Evolutionary conservation across 1,284 basidiomycete species (phyloP), one percentile per base, ranked within the genome.

Genomic region (Apiotrichum mycotoxinovorans): DNA sequence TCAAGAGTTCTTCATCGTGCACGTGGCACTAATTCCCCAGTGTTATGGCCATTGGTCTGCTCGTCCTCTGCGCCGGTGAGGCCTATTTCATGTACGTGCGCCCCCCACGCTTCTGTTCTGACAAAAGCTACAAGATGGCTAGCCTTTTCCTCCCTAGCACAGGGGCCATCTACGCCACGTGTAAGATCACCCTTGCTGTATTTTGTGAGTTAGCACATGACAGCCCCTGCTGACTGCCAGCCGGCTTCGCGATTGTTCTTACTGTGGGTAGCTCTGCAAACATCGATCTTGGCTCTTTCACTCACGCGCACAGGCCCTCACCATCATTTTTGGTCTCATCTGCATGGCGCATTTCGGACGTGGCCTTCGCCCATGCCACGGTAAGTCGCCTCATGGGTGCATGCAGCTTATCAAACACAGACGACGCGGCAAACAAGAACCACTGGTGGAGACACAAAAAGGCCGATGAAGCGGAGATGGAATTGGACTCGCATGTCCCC

Each of bases 21-120:
- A 18, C 14, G 15, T 15, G 17, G 10, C 15, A 20, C 50, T 35
- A 85, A 88, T 67, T 88, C 83, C 72, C 83, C 83, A 84, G 85
- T 20, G 37, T 91, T 83, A 93, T 93, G 88, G 80, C 80, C 40
- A 84, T 83, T 2, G 92, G 91, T 74, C 85, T 93, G 79, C 80
- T 82, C 18, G 85, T 90, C 44, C 90, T 89, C 73, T 80, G 85
- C 30, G 85, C 84, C 9, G 91, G 88, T 10, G 82, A 89, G 78
- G 84, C 87, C 20, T 95, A 94, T 76, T 94, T 94, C 77, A 80
- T 86, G 62, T 94, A 33, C 17, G 56, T 52, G 7, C n/a, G n/a
- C 1, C 4, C 3, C 5, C 4, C 35, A 38, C 2, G 9, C 1
- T 33, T 17, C 11, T 4, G 2, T 3, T 23, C 51, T 54, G 35